Conservation (phyloP, 345 rosid species). For the Salix purpurea region DNA sequence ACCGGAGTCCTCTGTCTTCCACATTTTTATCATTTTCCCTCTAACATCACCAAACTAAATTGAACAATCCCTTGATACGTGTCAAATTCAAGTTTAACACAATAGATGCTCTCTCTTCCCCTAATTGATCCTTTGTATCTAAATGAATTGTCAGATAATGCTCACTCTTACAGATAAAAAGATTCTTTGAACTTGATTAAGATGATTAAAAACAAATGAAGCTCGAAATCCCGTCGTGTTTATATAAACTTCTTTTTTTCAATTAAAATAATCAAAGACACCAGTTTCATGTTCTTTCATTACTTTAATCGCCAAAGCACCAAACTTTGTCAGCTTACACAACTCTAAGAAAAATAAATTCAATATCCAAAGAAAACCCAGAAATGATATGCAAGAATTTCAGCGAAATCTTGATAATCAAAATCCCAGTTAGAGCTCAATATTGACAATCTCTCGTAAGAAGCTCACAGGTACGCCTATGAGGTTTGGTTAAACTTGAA, state of each 20-base stretch:
- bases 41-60: slow-evolving; percentile 17
- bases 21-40: slow-evolving; percentile 37
- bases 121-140: slow-evolving; percentile 16
- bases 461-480: background rate
- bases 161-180: slow-evolving; percentile 19
- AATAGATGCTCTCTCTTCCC: background rate
- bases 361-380: slow-evolving; percentile 21
- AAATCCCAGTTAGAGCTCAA: background rate
- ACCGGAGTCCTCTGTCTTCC: slow-evolving; percentile 36
- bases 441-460: background rate
- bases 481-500: background rate
- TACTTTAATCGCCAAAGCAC: slow-evolving; percentile 10
- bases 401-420: background rate
- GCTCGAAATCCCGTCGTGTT: slow-evolving; percentile 22
- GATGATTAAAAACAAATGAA: slow-evolving; percentile 14
- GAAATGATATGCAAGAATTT: slow-evolving; percentile 2
- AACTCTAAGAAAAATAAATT: slow-evolving; percentile 4
- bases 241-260: slow-evolving; percentile 2
- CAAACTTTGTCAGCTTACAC: slow-evolving; percentile 4
- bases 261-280: slow-evolving; percentile 19
- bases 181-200: slow-evolving; percentile 19
- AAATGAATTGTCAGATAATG: slow-evolving; percentile 5
- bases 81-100: slow-evolving; percentile 2
- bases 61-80: slow-evolving; percentile 2
- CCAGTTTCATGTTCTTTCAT: slow-evolving; percentile 13